A percentile compares a stretch with the other conserved stretches of the same genome.
Evolutionary conservation across 208 protist genomes (phyloP).

Genomic region (Leishmania lainsoni): DNA sequence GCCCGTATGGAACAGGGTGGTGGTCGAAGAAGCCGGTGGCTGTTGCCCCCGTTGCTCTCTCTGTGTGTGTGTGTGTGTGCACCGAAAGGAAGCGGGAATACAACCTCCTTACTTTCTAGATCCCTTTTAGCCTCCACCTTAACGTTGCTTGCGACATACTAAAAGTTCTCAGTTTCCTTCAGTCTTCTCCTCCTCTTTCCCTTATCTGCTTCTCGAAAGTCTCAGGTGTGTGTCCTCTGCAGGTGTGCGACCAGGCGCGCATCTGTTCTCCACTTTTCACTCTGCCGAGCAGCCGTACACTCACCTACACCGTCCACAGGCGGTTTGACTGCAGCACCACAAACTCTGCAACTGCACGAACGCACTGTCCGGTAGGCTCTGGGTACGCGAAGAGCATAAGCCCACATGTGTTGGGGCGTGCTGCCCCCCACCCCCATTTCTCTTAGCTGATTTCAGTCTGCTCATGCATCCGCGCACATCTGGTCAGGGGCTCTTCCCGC

Average conservation of each 20-base stretch:
- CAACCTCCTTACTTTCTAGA: neutral
- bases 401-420: neutral
- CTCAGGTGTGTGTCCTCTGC: neutral
- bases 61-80: neutral
- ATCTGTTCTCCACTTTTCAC: neutral
- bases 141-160: neutral
- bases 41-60: neutral
- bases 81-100: neutral
- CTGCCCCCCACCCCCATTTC: neutral
- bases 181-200: neutral
- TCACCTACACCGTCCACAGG: neutral
- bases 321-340: neutral
- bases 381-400: neutral
- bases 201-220: neutral
- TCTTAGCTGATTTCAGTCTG: neutral
- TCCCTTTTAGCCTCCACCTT: neutral
- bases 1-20: no score
- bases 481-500: conserved; percentile 70
- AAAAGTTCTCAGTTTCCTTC: neutral
- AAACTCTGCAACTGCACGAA: neutral
- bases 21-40: no score
- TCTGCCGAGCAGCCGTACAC: neutral
- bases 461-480: conserved; percentile 65
- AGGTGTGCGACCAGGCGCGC: neutral
- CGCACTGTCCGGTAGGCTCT: neutral